Conservation (phyloP, 2,329 filamentous ascomycete genomes). For the Cytospora mali region DNA sequence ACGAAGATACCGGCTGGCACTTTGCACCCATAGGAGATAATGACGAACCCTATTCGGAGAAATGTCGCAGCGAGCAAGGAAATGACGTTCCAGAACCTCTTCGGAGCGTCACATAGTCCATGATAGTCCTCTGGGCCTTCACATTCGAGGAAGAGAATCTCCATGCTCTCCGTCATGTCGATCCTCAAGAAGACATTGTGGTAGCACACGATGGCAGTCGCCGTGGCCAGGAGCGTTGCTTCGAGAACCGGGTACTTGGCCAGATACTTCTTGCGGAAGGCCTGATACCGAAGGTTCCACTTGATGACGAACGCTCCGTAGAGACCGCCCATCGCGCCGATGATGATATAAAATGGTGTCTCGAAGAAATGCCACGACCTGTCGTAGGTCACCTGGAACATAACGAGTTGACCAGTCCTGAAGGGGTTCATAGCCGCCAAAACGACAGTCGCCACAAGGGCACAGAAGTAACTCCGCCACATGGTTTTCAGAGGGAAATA, state of each 20-base stretch:
- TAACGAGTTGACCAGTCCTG: conserved; percentile 93
- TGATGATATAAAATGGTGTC: conserved; percentile 84
- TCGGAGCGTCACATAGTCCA: conserved; percentile 79
- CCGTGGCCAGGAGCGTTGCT: conserved; percentile 77
- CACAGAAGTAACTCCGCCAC: conserved; percentile 98
- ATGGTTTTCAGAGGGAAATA: conserved; percentile 96
- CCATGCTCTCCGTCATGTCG: conserved; percentile 99
- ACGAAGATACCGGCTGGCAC: conserved; percentile 98
- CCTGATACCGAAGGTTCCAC: conserved; percentile 89
- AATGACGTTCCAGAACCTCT: conserved; percentile 76
- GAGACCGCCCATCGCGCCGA: conserved; percentile 90
- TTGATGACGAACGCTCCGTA: conserved; percentile 98
- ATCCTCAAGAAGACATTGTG: conserved; percentile 94
- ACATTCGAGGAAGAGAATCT: conserved; percentile 93
- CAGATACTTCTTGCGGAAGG: conserved; percentile 93
- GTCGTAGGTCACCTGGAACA: conserved; percentile 98
- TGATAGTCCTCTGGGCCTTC: conserved; percentile 87
- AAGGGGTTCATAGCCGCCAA: conserved; percentile 97
- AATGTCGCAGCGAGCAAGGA: conserved; percentile 80
- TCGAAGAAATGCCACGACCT: conserved; percentile 98
- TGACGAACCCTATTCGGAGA: conserved; percentile 80
- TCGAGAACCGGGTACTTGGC: conserved; percentile 82
- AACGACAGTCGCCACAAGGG: conserved; percentile 89
- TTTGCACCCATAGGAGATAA: conserved; percentile 96
- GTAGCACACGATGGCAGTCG: conserved; percentile 92